Evolutionary conservation across 2,329 filamentous ascomycete species (phyloP), one percentile per base, ranked within the genome.

Genomic region (Cryphonectria nitschkei): DNA sequence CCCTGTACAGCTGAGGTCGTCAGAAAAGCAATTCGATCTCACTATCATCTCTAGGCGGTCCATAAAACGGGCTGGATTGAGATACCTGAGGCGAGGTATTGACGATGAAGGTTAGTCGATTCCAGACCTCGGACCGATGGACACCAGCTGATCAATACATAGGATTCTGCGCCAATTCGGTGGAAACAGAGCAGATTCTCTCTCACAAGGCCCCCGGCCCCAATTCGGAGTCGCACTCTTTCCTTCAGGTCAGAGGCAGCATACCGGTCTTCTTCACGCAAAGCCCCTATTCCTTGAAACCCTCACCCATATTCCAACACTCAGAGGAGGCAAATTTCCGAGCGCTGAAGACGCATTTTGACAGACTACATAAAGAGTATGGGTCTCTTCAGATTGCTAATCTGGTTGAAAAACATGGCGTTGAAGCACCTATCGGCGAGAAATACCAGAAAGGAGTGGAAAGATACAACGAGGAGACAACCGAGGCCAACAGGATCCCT

Each of bases 251-350:
- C 34, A 89, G 96, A 74, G 95, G 95, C 8, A 98, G 95, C 32
- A 97, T 98, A 74, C 96, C 96, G 0, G 81, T 98, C 0, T 98
- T 96, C 83, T 99, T 98, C 78, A 97, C 95, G 0, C 96, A 99
- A 77, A 94, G 93, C 0, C 95, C 95, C 0, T 98, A 97, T 80
- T 94, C 94, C 13, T 89, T 98, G 75, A 98, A 97, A 78, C 96
- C 96, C 0, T 86, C 92, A 14, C 94, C 95, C 0, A 87, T 93
- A 19, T 83, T 97, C 50, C 93, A 94, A 78, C 94, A 97, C 75
- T 97, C 94, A 0, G 84, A 88, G 3, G 89, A 93, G 62, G 90
- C 90, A 16, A 99, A 98, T 75, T 91, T 91, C 68, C 82, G 85
- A 62, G 95, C 95, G 0, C 92, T 96, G 78, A 89, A 87, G 71